A percentile compares a stretch with the other conserved stretches of the same genome.
Conservation (phyloP, 2,329 filamentous ascomycete genomes). For the Xenosphaeropsis pyriputrescens region DNA sequence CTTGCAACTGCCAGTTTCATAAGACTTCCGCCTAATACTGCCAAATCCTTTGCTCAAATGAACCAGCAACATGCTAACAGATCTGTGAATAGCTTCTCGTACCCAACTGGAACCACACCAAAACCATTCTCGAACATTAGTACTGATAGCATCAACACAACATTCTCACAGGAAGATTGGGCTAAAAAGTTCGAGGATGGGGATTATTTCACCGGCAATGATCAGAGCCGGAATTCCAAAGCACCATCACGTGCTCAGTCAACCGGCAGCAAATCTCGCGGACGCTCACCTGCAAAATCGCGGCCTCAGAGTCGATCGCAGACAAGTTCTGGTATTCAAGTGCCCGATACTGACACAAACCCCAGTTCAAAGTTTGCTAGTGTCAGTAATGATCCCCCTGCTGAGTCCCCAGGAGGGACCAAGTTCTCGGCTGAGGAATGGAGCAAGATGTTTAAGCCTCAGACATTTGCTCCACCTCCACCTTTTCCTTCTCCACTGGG, state of each 20-base stretch:
- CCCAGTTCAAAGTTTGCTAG: slow-evolving; percentile 2
- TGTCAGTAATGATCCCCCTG: slow-evolving; percentile 5
- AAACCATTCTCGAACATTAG: slow-evolving; percentile 25
- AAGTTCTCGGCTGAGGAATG: slow-evolving; percentile 17
- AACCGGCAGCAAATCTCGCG: slow-evolving; percentile 9
- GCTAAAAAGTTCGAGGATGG: slow-evolving; percentile 18
- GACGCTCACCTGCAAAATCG: slow-evolving; percentile 15
- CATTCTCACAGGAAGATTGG: slow-evolving; percentile 36
- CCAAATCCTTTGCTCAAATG: not conserved
- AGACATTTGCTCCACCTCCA: slow-evolving; percentile 16
- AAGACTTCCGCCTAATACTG: not conserved
- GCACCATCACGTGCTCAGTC: slow-evolving; percentile 10
- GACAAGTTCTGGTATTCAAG: not conserved
- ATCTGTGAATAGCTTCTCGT: slow-evolving; percentile 1
- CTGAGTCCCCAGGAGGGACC: slow-evolving; percentile 14
- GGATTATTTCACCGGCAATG: slow-evolving; percentile 13
- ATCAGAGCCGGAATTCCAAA: slow-evolving; percentile 6
- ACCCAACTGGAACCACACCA: not conserved
- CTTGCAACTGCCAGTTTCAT: not conserved
- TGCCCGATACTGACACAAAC: slow-evolving; percentile 3
- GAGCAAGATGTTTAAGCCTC: slow-evolving; percentile 15
- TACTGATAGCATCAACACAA: slow-evolving; percentile 46
- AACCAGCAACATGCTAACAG: slow-evolving; percentile 1
- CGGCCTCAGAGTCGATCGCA: slow-evolving; percentile 2
- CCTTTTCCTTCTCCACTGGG: slow-evolving; percentile 2